These are phyloP conservation scores for Arthrobotrys pseudoclavata DNA, from an alignment of 2,329 filamentous ascomycete genomes.

Conservation along the genomic window DNA sequence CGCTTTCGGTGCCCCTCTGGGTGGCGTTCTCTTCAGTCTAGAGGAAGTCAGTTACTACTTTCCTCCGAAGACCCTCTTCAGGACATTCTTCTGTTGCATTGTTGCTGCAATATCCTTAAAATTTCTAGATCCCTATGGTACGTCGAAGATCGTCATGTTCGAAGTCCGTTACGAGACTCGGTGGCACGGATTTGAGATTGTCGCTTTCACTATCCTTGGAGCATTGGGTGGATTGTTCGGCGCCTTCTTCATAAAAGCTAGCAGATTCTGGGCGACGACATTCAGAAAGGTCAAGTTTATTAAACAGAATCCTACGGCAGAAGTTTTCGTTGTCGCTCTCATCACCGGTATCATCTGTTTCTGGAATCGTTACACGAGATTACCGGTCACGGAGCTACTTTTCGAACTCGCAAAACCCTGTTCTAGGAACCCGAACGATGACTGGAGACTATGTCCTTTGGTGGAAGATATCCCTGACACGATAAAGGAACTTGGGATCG, in stretches of 20 bases:
- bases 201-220: constrained; percentile 86
- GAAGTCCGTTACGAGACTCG: constrained; percentile 90
- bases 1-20: constrained; percentile 90
- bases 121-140: constrained; percentile 95
- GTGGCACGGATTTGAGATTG: constrained; percentile 94
- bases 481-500: constrained; percentile 78
- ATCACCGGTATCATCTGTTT: constrained; percentile 88
- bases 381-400: constrained; percentile 89
- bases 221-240: constrained; percentile 86
- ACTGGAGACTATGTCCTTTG: constrained; percentile 83
- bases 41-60: constrained; percentile 98
- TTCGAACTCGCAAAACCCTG: constrained; percentile 93
- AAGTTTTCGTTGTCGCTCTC: constrained; percentile 88
- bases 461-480: constrained; percentile 83
- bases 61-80: constrained; percentile 94
- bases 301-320: constrained; percentile 85
- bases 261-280: constrained; percentile 85
- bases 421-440: constrained; percentile 75
- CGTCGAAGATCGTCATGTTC: constrained; percentile 95
- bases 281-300: constrained; percentile 86
- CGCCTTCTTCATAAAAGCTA: constrained; percentile 96
- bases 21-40: constrained; percentile 90
- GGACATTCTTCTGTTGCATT: constrained; percentile 98
- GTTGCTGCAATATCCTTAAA: constrained; percentile 89
- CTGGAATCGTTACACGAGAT: constrained; percentile 91